phyloP scores from a whole-genome alignment of 2,329 filamentous ascomycete species.

The Chrysoporthe puriensis region DNA sequence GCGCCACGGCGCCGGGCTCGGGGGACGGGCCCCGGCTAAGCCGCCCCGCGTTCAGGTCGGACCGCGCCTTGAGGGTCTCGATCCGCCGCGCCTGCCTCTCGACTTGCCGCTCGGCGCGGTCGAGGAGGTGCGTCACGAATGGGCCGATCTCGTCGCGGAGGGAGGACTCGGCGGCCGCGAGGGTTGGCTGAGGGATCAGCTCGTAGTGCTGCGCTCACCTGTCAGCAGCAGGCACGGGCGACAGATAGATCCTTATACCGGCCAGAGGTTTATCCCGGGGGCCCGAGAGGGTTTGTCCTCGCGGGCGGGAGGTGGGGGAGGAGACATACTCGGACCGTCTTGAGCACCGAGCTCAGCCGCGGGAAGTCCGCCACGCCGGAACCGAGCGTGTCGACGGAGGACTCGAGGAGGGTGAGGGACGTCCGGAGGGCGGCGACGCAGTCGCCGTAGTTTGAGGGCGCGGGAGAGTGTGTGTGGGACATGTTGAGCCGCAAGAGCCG shows the following conservation, averaged over 20 bases:
- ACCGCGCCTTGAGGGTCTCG: constrained; percentile 79
- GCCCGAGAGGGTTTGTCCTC: too few relatives aligned
- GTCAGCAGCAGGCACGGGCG: neutral
- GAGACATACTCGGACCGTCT: constrained; percentile 57
- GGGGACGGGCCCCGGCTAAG: constrained; percentile 41
- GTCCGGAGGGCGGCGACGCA: constrained; percentile 63
- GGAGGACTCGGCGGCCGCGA: constrained; percentile 80
- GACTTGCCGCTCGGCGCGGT: constrained; percentile 80
- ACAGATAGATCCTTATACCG: too few relatives aligned
- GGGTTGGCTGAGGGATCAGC: constrained; percentile 81
- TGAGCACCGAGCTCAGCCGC: constrained; percentile 57
- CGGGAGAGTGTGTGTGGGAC: constrained; percentile 22
- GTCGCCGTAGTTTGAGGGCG: constrained; percentile 50
- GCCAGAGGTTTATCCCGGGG: too few relatives aligned
- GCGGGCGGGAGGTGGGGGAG: neutral
- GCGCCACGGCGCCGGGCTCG: constrained; percentile 24
- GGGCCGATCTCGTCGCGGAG: constrained; percentile 90
- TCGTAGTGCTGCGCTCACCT: constrained; percentile 74
- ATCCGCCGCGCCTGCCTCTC: constrained; percentile 83
- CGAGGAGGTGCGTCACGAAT: constrained; percentile 77
- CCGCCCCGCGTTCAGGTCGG: constrained; percentile 79
- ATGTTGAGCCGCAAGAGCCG: constrained; percentile 5
- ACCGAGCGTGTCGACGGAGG: constrained; percentile 61
- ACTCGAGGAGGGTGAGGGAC: constrained; percentile 64
- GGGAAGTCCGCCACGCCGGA: constrained; percentile 62